Conservation (phyloP, 1,284 basidiomycete genomes). For the Ustilago loliicola region DNA sequence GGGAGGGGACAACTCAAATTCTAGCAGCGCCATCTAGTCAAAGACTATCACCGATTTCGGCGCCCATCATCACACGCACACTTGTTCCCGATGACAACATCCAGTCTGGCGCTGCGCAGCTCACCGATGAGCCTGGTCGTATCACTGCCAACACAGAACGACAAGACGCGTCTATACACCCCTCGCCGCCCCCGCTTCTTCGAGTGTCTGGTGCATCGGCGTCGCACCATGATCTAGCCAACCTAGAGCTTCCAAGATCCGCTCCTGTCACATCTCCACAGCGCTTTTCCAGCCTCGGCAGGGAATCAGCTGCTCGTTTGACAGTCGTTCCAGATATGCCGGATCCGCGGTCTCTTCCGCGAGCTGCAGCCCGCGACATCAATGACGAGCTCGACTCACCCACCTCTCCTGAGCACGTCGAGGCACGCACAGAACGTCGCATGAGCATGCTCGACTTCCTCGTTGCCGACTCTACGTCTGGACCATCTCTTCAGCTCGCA, state of each 20-base stretch:
- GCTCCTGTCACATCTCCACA: conserved; percentile 32
- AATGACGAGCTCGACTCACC: conserved; percentile 31
- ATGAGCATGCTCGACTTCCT: conserved; percentile 58
- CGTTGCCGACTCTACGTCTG: conserved; percentile 13
- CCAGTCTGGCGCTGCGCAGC: not conserved
- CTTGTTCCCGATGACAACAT: not conserved
- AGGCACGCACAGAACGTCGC: conserved; percentile 23
- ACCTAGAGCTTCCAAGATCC: not conserved
- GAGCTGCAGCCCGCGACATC: conserved; percentile 28
- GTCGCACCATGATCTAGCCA: not conserved
- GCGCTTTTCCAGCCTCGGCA: conserved; percentile 36
- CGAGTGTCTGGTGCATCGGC: not conserved
- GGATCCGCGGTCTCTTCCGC: conserved; percentile 2
- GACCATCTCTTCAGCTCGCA: not conserved
- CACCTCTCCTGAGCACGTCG: conserved; percentile 9
- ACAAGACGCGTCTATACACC: not conserved
- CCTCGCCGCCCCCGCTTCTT: not conserved
- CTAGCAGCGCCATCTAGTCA: not conserved
- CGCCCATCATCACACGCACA: conserved; percentile 12
- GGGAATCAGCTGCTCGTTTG: conserved; percentile 14
- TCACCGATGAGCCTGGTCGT: not conserved
- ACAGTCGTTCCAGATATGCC: not conserved
- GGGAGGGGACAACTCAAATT: not conserved
- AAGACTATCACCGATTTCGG: not conserved
- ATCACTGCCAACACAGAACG: not conserved